phyloP scores from a whole-genome alignment of 352 stramenopile genomes.

The Globisporangium splendens region DNA sequence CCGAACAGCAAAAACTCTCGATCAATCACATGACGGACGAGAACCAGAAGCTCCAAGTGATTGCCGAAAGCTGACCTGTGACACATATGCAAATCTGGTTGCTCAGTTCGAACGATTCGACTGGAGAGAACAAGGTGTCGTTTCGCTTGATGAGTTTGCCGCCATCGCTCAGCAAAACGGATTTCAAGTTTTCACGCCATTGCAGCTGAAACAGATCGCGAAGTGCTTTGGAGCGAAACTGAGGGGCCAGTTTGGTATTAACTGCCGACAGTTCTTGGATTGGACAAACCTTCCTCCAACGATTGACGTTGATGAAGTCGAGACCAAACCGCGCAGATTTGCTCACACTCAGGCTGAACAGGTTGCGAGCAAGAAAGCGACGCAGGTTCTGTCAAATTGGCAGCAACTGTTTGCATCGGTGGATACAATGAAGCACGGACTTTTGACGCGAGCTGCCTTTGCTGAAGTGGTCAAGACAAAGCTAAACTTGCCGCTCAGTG shows the following conservation, averaged over 20 bases:
- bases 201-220: conserved; percentile 38
- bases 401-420: conserved; percentile 29
- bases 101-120: conserved; percentile 62
- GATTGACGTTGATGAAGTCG: conserved; percentile 37
- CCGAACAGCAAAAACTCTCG: conserved; percentile 66
- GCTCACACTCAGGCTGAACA: conserved; percentile 31
- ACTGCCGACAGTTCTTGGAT: conserved; percentile 65
- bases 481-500: conserved; percentile 36
- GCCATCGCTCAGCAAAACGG: conserved; percentile 29
- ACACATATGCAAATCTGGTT: conserved; percentile 29
- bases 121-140: conserved; percentile 44
- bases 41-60: conserved; percentile 75
- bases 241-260: conserved; percentile 47
- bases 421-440: conserved; percentile 18
- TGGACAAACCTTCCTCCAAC: conserved; percentile 47
- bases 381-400: conserved; percentile 37
- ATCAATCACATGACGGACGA: conserved; percentile 72
- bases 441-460: conserved; percentile 38
- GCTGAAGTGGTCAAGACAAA: conserved; percentile 27
- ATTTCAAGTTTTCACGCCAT: conserved; percentile 41
- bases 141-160: conserved; percentile 49
- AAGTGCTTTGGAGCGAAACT: conserved; percentile 51
- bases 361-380: conserved; percentile 26
- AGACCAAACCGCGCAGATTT: conserved; percentile 45
- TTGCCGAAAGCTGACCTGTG: conserved; percentile 40